Base-by-base conservation (phyloP, 352 stramenopile genomes). In the Globisporangium polare region DNA sequence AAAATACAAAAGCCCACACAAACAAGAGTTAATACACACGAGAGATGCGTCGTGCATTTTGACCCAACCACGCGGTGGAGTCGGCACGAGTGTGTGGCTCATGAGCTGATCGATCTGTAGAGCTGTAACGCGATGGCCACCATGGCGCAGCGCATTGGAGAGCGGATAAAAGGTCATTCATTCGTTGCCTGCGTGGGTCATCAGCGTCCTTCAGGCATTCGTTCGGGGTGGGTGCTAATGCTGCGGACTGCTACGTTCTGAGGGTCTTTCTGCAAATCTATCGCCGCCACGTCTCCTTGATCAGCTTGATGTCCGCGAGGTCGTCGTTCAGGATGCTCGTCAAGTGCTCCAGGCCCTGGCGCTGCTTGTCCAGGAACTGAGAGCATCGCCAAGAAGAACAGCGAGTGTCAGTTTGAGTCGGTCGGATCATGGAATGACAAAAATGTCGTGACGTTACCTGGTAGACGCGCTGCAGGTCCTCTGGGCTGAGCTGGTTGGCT, bases 311-410 rank as follows among this genome's bases (percentile, higher is more conserved):
- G 63, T 94, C 86, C 29, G 77, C 84, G 15, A 95, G 71, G 64
- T 94, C 86, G 45, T 95, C 84, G 69, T 92, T 91, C 35, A 95
- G 65, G 33, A 94, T 81, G 55, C 67, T 88, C 20, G 86, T 92
- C 60, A 95, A 43, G 66, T 92, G 84, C 62, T 95, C 86, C 5
- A 95, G 65, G 0, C 86, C 84, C 62, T 95, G 84, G 53, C 86
- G 80, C 59, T 95, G 86, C 66, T 92, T 89, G 67, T 95, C 80
- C 51, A 95, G 63, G 62, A 95, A 85, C 84, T 90, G 51, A 22
- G 66, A 29, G 33, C 10, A 17, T 24, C 41, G 18, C 41, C 41
- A 46, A 5, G 22, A 9, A 1, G 56, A 62, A 55, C 69, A 41
- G 7, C 22, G 53, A 5, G 5, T 42, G 35, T 63, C n/a, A 66